These are phyloP conservation scores for Picea abies DNA, from an alignment of 83 land plant species.

Conservation along the genomic window DNA sequence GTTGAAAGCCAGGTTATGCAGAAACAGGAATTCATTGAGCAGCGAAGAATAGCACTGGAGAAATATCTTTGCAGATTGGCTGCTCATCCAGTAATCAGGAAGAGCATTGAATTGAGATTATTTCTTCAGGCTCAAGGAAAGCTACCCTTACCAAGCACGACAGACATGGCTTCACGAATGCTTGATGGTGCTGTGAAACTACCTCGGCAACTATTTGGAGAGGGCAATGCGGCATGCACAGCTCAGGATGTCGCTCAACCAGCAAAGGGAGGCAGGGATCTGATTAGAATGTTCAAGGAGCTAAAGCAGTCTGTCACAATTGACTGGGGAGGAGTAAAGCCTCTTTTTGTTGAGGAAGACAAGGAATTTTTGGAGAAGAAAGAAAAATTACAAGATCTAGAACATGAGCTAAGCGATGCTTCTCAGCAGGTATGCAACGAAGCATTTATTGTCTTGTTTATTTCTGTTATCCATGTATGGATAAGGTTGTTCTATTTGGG, in stretches of 20 bases:
- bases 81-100: conserved; percentile 75
- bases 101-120: conserved; percentile 72
- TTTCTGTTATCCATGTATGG: not conserved
- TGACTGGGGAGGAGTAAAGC: conserved; percentile 83
- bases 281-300: conserved; percentile 88
- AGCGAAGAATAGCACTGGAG: conserved; percentile 80
- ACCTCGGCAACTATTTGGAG: conserved; percentile 89
- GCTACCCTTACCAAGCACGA: conserved; percentile 64
- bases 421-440: conserved; percentile 74
- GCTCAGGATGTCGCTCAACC: conserved; percentile 85
- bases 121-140: conserved; percentile 76
- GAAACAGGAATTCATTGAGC: conserved; percentile 93
- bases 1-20: conserved; percentile 99
- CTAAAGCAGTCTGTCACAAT: conserved; percentile 86
- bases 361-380: conserved; percentile 90
- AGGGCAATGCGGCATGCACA: conserved; percentile 28
- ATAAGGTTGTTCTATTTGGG: not conserved
- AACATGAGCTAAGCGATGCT: conserved; percentile 71
- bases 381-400: conserved; percentile 72
- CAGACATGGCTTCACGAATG: conserved; percentile 90
- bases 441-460: not conserved
- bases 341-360: conserved; percentile 86
- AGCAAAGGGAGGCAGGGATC: conserved; percentile 90
- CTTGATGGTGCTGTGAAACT: conserved; percentile 95
- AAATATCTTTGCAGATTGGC: conserved; percentile 81